These are phyloP conservation scores for Ampelocalamus luodianensis DNA, from an alignment of 176 grass and related monocot species.

Conservation along the genomic window DNA sequence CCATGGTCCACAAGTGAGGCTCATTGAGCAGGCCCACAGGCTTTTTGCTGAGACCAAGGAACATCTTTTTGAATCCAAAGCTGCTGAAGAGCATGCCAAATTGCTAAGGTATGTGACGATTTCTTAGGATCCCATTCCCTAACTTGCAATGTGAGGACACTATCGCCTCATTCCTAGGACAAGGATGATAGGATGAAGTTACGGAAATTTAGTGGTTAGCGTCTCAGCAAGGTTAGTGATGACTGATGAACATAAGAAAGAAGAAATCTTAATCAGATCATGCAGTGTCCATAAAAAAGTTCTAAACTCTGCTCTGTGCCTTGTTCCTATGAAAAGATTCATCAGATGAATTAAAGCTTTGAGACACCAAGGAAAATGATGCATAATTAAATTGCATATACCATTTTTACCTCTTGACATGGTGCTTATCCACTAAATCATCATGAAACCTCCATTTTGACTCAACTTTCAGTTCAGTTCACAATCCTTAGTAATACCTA, in stretches of 20 bases:
- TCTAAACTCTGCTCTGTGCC: not conserved
- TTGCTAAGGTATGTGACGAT: conserved; percentile 68
- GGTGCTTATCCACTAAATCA: not conserved
- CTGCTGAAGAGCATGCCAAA: conserved; percentile 90
- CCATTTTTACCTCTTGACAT: not conserved
- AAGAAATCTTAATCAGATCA: conserved; percentile 15
- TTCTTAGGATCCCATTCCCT: not conserved
- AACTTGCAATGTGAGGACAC: conserved; percentile 29
- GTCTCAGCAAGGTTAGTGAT: not conserved
- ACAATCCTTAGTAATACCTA: not conserved
- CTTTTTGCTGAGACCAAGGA: conserved; percentile 98
- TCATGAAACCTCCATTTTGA: conserved; percentile 8
- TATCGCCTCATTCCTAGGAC: conserved; percentile 28
- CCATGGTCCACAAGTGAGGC: conserved; percentile 77
- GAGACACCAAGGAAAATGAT: not conserved
- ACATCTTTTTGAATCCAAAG: conserved; percentile 83
- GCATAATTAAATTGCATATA: not conserved
- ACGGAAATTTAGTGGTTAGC: not conserved
- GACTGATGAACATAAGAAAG: not conserved
- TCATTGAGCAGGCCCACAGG: conserved; percentile 82
- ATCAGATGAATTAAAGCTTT: conserved; percentile 14
- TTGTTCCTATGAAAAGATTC: not conserved
- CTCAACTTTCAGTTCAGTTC: conserved; percentile 10
- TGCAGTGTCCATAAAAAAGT: conserved; percentile 6
- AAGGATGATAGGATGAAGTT: not conserved